A percentile compares a stretch with the other conserved stretches of the same genome.
Evolutionary conservation across 1,284 basidiomycete species (phyloP).

Genomic region (Tilletia caries): DNA sequence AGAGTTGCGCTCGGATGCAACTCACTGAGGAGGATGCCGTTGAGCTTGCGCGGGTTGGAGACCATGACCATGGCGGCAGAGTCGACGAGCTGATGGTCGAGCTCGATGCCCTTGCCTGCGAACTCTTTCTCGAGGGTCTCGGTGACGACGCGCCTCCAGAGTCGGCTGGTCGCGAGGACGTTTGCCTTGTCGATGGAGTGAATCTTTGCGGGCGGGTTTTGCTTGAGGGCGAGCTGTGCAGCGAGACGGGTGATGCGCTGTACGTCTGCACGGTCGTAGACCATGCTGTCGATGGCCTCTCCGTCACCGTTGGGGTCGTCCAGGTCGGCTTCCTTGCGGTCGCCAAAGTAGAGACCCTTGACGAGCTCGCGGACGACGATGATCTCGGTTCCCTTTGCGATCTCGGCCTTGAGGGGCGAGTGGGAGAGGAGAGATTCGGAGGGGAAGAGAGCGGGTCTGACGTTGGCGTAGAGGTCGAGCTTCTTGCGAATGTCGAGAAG

Average conservation of each 20-base stretch:
- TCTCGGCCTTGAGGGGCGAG: slow-evolving; percentile 86
- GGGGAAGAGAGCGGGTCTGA: slow-evolving; percentile 91
- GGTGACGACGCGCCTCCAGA: slow-evolving; percentile 73
- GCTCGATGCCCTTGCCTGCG: slow-evolving; percentile 35
- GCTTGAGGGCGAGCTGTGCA: slow-evolving; percentile 79
- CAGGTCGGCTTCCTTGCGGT: slow-evolving; percentile 74
- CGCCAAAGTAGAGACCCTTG: slow-evolving; percentile 70
- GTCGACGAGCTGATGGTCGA: slow-evolving; percentile 77
- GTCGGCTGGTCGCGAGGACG: slow-evolving; percentile 86
- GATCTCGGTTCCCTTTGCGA: slow-evolving; percentile 82
- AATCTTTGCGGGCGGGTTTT: slow-evolving; percentile 77
- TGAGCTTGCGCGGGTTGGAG: slow-evolving; percentile 84
- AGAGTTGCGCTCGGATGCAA: background rate
- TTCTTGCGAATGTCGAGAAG: slow-evolving; percentile 87
- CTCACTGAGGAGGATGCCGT: slow-evolving; percentile 67
- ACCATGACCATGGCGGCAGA: slow-evolving; percentile 96
- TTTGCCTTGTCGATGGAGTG: slow-evolving; percentile 99
- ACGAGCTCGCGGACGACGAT: slow-evolving; percentile 89
- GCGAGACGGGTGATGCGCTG: slow-evolving; percentile 93
- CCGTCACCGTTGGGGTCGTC: slow-evolving; percentile 43
- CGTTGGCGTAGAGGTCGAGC: slow-evolving; percentile 94
- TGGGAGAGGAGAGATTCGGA: slow-evolving; percentile 81
- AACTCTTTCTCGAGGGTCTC: slow-evolving; percentile 49
- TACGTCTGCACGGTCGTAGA: slow-evolving; percentile 86
- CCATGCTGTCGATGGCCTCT: slow-evolving; percentile 62